Evolutionary conservation across 2,329 filamentous ascomycete genomes (phyloP).

Genomic region (Hymenoscyphus albidus): DNA sequence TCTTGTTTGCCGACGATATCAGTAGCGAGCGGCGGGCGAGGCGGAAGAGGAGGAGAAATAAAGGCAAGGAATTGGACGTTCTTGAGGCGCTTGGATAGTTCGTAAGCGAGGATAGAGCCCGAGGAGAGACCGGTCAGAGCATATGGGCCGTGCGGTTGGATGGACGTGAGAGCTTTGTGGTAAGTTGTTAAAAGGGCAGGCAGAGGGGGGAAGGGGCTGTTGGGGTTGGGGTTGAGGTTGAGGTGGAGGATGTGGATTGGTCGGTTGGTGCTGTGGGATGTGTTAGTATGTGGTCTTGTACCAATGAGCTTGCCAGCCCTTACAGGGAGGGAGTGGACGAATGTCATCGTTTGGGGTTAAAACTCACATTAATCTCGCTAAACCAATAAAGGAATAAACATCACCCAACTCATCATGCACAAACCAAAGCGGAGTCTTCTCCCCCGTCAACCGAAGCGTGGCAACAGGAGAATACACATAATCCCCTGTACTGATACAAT

Average conservation of each 20-base stretch:
- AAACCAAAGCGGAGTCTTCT: slow-evolving; percentile 40
- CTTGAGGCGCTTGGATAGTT: slow-evolving; percentile 42
- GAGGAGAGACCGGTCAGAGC: slow-evolving; percentile 50
- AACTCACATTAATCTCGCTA: slow-evolving; percentile 31
- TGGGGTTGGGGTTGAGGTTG: slow-evolving; percentile 34
- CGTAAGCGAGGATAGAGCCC: slow-evolving; percentile 47
- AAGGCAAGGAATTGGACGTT: not conserved
- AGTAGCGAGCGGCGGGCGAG: too few species aligned
- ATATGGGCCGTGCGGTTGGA: slow-evolving; percentile 49
- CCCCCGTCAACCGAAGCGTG: slow-evolving; percentile 32
- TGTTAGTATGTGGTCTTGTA: not conserved
- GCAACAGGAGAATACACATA: slow-evolving; percentile 37
- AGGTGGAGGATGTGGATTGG: slow-evolving; percentile 45
- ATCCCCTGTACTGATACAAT: not conserved
- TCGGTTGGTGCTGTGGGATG: slow-evolving; percentile 38
- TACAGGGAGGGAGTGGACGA: not conserved
- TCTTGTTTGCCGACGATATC: not conserved
- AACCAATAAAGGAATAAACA: slow-evolving; percentile 39
- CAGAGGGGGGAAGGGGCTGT: slow-evolving; percentile 38
- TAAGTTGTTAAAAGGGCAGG: slow-evolving; percentile 42
- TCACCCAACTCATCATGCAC: slow-evolving; percentile 43
- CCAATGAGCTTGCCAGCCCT: not conserved
- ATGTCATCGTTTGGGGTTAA: not conserved
- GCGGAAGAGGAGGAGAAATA: not conserved
- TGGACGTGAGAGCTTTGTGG: slow-evolving; percentile 36